Evolutionary conservation across 2,329 filamentous ascomycete species (phyloP), one percentile per base, ranked within the genome.

Genomic region (Chaetomium sp.): DNA sequence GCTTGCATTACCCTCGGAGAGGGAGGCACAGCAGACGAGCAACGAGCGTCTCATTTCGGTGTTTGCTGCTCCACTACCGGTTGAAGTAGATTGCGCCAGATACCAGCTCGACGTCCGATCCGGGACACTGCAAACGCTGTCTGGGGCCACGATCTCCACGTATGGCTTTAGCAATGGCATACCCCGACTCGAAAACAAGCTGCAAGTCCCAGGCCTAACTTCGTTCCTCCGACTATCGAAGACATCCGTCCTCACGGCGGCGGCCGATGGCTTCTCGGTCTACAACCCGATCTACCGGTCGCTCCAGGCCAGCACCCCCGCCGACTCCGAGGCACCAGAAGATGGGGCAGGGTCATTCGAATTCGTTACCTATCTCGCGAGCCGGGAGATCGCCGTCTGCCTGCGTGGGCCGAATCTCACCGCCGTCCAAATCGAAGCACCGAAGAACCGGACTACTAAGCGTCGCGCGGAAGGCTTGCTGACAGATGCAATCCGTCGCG

Each of bases 401-500:
- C 77, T 93, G 7, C 76, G 83, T n/a, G 85, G 85, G 35, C 83
- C 84, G 51, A 82, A 86, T 53, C 78, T 94, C 35, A 79, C 92
- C 19, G 89, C 86, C 1, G 81, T 93, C 59, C 90, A 92, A 71
- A 78, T 90, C n/a, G 86, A 89, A 71, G 83, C 84, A 1, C 86
- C 86, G 1, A 82, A 82, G 70, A 78, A 77, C 54, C 80, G 84
- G n/a, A 80, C 80, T 65, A 83, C 81, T 67, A 83, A 85, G 75
- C 80, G 83, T 45, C 83, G 83, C 47, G 78, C 80, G 0, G 83
- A 86, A 59, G 88, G 89, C 9, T 79, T 91, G 8, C 78, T 93
- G 29, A 89, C 91, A 38, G 90, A 93, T 72, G 90, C 90, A 0
- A 85, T 93, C 61, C 89, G 90, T 1, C 88, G 88, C 65, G 90